A percentile compares a stretch with the other conserved stretches of the same genome.
Conservation (phyloP, 208 protist genomes). For the Wallacemonas rigidus region DNA sequence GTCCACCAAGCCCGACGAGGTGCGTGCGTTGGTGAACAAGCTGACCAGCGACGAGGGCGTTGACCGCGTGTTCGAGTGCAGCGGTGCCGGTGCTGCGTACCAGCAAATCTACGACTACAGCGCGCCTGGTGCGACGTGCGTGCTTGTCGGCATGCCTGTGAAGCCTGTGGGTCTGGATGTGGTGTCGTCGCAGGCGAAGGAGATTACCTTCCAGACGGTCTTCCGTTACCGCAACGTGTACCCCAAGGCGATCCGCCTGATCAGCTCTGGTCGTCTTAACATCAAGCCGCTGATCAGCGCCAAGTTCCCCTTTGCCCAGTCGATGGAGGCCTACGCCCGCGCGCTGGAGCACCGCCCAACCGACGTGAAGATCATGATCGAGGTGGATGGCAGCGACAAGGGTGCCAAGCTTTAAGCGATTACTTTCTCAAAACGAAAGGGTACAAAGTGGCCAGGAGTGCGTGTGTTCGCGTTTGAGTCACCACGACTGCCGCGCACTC, state of each 20-base stretch:
- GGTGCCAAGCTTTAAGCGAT: slow-evolving; percentile 24
- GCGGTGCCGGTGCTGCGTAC: slow-evolving; percentile 34
- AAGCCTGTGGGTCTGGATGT: slow-evolving; percentile 38
- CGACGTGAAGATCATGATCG: slow-evolving; percentile 58
- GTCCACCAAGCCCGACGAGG: slow-evolving; percentile 26
- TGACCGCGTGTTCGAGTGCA: slow-evolving; percentile 56
- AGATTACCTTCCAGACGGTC: slow-evolving; percentile 57
- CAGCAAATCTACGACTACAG: slow-evolving; percentile 36
- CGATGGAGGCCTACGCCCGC: slow-evolving; percentile 43
- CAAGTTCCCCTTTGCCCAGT: slow-evolving; percentile 44
- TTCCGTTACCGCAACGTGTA: slow-evolving; percentile 56
- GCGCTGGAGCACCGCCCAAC: slow-evolving; percentile 37
- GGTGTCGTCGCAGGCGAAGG: slow-evolving; percentile 46
- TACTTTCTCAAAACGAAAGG: neutral
- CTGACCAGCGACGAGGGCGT: slow-evolving; percentile 38
- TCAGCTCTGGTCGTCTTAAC: slow-evolving; percentile 51
- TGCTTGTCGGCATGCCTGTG: slow-evolving; percentile 55
- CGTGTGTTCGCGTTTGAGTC: no score
- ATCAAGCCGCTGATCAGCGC: slow-evolving; percentile 60
- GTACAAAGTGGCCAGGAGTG: no score
- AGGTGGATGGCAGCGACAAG: slow-evolving; percentile 33
- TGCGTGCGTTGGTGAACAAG: slow-evolving; percentile 33
- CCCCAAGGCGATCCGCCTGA: slow-evolving; percentile 37
- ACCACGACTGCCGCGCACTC: no score
- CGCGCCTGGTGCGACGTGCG: slow-evolving; percentile 44